Evolutionary conservation across 768 basidiomycete species (phyloP).

Genomic region (Macrolepiota albuminosa): DNA sequence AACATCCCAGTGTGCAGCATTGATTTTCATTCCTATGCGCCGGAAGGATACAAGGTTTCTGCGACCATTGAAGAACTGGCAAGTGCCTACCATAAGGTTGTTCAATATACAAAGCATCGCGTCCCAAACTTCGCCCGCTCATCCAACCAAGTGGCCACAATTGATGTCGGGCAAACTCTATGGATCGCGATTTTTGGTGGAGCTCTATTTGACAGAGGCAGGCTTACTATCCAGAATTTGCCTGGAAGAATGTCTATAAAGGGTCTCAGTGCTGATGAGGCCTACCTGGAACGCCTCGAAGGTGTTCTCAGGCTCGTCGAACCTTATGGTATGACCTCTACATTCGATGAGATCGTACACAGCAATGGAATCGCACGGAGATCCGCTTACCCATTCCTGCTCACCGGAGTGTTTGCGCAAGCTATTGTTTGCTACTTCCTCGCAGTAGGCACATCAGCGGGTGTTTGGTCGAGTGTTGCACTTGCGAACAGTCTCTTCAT

Average conservation of each 20-base stretch:
- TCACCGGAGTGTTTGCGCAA: neutral
- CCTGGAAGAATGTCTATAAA: neutral
- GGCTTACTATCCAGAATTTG: neutral
- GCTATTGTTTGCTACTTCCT: neutral
- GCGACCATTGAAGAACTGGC: neutral
- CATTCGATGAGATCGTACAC: neutral
- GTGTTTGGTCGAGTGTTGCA: neutral
- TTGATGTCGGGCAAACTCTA: neutral
- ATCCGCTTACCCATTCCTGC: neutral
- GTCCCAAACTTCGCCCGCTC: neutral
- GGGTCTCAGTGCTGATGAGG: neutral
- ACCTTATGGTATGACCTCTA: neutral
- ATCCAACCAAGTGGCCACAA: neutral
- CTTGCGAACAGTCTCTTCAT: neutral
- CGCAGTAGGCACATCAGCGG: neutral
- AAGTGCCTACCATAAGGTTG: neutral
- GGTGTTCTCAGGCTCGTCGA: neutral
- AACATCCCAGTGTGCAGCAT: neutral
- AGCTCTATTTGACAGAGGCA: neutral
- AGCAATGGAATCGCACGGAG: neutral
- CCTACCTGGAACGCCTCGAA: neutral
- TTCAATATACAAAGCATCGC: neutral
- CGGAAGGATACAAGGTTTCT: neutral
- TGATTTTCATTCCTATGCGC: neutral
- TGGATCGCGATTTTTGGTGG: neutral